Evolutionary conservation across 257 asterid species (phyloP).

Genomic region (Forsythia suspensa): DNA sequence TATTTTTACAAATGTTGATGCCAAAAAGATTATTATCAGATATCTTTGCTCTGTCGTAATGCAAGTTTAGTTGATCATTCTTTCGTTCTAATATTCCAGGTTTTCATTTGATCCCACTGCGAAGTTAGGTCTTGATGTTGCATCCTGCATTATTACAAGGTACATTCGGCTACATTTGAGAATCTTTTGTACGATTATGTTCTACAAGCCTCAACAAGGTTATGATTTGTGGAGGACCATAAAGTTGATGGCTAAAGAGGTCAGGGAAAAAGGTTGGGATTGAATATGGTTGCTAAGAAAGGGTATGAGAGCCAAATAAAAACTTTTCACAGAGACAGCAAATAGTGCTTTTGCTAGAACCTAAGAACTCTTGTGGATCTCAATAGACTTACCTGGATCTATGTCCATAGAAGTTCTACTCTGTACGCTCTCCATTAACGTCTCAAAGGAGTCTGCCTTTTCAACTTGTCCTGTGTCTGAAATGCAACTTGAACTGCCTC

Average conservation of each 20-base stretch:
- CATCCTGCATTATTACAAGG: conserved; percentile 92
- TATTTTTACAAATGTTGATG: conserved; percentile 4
- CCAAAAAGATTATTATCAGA: neutral
- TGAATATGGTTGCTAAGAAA: neutral
- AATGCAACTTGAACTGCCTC: neutral
- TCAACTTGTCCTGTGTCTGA: neutral
- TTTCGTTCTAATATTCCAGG: conserved; percentile 44
- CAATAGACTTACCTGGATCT: neutral
- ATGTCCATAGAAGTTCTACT: neutral
- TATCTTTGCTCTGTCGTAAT: conserved; percentile 16
- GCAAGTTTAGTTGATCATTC: conserved; percentile 19
- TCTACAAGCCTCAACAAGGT: conserved; percentile 8
- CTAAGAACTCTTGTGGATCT: neutral
- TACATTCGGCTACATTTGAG: conserved; percentile 30
- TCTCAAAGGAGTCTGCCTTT: neutral
- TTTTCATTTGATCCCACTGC: conserved; percentile 81
- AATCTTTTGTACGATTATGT: conserved; percentile 6
- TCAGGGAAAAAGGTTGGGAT: neutral
- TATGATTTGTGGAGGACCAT: neutral
- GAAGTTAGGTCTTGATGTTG: conserved; percentile 90
- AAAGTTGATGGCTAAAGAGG: neutral
- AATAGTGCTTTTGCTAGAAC: neutral
- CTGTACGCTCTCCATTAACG: neutral
- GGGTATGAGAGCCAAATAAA: neutral
- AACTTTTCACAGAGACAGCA: neutral